Evolutionary conservation across 2,329 filamentous ascomycete genomes (phyloP).

Genomic region (Apiospora rasikravindrae): DNA sequence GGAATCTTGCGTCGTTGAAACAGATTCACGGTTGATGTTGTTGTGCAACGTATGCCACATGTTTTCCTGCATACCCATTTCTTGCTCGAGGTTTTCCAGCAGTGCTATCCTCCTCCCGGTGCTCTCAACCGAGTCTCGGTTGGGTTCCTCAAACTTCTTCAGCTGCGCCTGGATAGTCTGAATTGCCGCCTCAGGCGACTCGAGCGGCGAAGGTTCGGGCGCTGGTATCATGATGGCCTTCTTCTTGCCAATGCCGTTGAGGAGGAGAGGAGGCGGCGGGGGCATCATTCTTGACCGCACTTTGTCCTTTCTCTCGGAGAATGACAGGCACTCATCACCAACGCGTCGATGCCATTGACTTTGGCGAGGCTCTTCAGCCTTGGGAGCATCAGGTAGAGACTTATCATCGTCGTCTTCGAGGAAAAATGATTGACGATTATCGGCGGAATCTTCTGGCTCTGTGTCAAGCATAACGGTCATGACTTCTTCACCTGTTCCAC

Average conservation of each 20-base stretch:
- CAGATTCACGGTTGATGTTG: conserved; percentile 55
- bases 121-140: conserved; percentile 42
- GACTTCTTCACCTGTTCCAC: conserved; percentile 36
- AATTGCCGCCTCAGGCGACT: conserved; percentile 56
- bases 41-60: conserved; percentile 65
- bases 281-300: conserved; percentile 56
- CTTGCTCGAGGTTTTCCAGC: conserved; percentile 63
- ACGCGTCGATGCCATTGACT: conserved; percentile 59
- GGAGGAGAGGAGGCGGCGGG: conserved; percentile 60
- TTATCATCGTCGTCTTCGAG: conserved; percentile 35
- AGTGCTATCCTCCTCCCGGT: conserved; percentile 52
- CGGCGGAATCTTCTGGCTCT: conserved; percentile 29
- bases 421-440: conserved; percentile 35
- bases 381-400: conserved; percentile 25
- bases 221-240: conserved; percentile 51
- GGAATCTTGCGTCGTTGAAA: conserved; percentile 50
- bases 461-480: conserved; percentile 53
- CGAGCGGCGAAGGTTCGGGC: conserved; percentile 57
- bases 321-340: conserved; percentile 63
- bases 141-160: conserved; percentile 51
- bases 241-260: conserved; percentile 49
- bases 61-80: conserved; percentile 65
- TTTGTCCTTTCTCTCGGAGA: conserved; percentile 57
- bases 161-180: conserved; percentile 58
- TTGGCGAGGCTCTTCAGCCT: conserved; percentile 24